phyloP scores from a whole-genome alignment of 2,329 filamentous ascomycete genomes.

The Coniochaeta pulveracea region DNA sequence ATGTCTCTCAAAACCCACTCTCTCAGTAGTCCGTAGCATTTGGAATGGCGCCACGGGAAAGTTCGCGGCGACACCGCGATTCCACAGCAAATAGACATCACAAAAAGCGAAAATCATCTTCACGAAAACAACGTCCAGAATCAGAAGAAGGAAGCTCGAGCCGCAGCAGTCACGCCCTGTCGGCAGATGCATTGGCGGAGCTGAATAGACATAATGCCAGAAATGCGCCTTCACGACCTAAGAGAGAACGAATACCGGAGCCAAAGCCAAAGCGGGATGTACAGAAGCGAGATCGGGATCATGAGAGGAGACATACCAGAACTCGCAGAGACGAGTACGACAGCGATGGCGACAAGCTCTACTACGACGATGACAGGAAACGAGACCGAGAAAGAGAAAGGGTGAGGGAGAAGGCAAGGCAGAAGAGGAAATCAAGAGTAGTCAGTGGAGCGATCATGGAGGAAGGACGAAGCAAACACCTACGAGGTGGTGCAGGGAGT shows the following conservation, averaged over 20 bases:
- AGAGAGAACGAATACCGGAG: neutral
- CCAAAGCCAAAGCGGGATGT: neutral
- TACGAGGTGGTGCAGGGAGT: constrained; percentile 28
- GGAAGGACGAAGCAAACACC: constrained; percentile 39
- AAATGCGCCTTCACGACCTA: neutral
- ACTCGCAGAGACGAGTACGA: constrained; percentile 8
- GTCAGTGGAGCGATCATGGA: constrained; percentile 61
- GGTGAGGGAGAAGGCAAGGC: constrained; percentile 5
- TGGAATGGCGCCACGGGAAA: constrained; percentile 6
- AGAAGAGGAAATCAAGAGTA: constrained; percentile 37
- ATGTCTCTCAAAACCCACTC: no score
- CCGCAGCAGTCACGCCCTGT: constrained; percentile 12
- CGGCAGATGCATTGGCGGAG: constrained; percentile 15
- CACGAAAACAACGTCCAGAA: constrained; percentile 7
- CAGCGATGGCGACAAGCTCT: constrained; percentile 3
- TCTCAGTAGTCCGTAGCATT: no score
- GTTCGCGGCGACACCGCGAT: constrained; percentile 9
- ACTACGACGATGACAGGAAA: no score
- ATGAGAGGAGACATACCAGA: constrained; percentile 6
- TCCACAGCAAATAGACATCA: constrained; percentile 9
- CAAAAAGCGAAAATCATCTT: constrained; percentile 11
- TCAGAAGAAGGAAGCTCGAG: constrained; percentile 7
- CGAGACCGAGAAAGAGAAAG: constrained; percentile 6
- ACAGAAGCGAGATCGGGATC: constrained; percentile 6
- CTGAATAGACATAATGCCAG: constrained; percentile 12